Evolutionary conservation across 257 asterid genomes (phyloP).

Genomic region (Solanum dulcamara): DNA sequence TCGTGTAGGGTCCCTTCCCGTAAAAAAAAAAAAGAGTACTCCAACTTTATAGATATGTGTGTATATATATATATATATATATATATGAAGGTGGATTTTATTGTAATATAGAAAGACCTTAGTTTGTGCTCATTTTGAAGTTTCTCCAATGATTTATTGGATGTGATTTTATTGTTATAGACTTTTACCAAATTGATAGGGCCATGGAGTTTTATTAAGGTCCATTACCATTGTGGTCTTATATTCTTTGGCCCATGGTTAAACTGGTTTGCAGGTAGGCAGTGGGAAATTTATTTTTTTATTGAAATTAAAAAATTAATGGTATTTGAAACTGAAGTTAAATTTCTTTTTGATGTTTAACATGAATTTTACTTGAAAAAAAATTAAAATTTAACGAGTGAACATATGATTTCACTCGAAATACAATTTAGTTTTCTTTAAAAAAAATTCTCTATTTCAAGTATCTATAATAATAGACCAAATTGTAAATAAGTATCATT

Average conservation of each 20-base stretch:
- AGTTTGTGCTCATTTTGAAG: not conserved
- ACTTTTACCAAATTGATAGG: not conserved
- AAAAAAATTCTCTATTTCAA: not conserved
- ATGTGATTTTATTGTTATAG: not conserved
- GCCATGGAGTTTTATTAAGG: not conserved
- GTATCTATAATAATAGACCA: not conserved
- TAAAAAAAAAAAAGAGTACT: too few relatives aligned
- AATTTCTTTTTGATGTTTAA: not conserved
- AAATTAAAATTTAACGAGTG: not conserved
- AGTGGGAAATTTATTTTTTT: too few relatives aligned
- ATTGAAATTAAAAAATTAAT: not conserved
- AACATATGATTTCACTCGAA: not conserved
- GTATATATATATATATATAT: too few relatives aligned
- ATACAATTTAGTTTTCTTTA: not conserved
- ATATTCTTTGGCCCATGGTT: not conserved
- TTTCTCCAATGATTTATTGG: not conserved
- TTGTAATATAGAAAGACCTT: too few relatives aligned
- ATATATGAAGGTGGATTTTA: too few relatives aligned
- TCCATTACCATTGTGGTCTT: not conserved
- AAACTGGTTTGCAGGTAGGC: too few relatives aligned
- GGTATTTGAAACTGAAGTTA: not conserved
- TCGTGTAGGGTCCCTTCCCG: too few relatives aligned
- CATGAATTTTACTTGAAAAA: not conserved
- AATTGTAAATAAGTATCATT: not conserved
- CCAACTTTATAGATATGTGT: too few relatives aligned